These are phyloP conservation scores for Cyclotella sp. DNA, from an alignment of 108 stramenopile species.

Conservation along the genomic window DNA sequence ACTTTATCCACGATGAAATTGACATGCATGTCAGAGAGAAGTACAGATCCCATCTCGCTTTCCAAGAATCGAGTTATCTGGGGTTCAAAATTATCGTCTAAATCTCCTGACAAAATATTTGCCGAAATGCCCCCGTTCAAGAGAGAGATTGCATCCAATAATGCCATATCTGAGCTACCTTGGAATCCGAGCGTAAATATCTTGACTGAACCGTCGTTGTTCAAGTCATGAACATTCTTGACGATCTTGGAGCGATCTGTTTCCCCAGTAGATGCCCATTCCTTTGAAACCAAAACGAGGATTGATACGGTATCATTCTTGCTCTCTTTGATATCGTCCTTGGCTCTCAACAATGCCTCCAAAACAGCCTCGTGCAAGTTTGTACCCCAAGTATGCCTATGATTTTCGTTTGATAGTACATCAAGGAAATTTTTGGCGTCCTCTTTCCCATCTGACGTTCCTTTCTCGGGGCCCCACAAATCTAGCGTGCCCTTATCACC, in stretches of 20 bases:
- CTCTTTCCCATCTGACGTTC: slow-evolving; percentile 6
- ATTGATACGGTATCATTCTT: slow-evolving; percentile 8
- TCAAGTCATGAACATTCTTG: slow-evolving; percentile 9
- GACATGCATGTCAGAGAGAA: slow-evolving; percentile 11
- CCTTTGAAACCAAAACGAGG: slow-evolving; percentile 10
- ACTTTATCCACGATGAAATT: background rate
- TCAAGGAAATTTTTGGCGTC: slow-evolving; percentile 2
- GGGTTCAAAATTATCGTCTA: background rate
- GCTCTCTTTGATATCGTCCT: slow-evolving; percentile 5
- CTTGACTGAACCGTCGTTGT: slow-evolving; percentile 22
- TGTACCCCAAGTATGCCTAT: slow-evolving; percentile 4
- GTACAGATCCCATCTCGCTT: slow-evolving; percentile 18
- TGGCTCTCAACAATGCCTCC: slow-evolving; percentile 14
- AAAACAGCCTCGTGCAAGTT: slow-evolving; percentile 15
- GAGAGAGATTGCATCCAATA: slow-evolving; percentile 24
- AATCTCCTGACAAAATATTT: background rate
- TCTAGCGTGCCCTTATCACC: slow-evolving; percentile 10
- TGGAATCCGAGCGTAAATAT: slow-evolving; percentile 20
- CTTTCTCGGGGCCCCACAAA: slow-evolving; percentile 6
- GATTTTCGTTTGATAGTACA: background rate
- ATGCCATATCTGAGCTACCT: slow-evolving; percentile 4
- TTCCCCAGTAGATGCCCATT: slow-evolving; percentile 5
- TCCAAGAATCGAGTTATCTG: slow-evolving; percentile 16
- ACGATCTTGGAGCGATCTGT: slow-evolving; percentile 12
- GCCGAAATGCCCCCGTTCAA: slow-evolving; percentile 24